Percentiles rank a stretch among this genome's conserved stretches.
Conservation (phyloP, 2,329 filamentous ascomycete species). For the Tolypocladium endophyticum region DNA sequence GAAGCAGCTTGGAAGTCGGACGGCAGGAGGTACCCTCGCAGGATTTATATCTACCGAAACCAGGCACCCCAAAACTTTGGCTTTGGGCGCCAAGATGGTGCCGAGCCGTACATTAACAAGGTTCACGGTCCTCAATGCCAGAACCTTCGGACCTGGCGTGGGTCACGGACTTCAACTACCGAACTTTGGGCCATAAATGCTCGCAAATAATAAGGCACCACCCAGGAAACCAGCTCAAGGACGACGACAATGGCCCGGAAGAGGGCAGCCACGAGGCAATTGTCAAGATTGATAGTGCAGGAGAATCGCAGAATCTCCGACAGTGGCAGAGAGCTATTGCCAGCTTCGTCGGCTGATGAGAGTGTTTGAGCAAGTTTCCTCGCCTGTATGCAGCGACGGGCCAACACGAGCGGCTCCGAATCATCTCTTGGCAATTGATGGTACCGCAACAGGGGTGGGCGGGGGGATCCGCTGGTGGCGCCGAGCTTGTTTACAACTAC, state of each 20-base stretch:
- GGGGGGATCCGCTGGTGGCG: neutral
- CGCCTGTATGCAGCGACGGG: neutral
- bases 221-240: neutral
- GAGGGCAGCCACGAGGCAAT: neutral
- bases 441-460: neutral
- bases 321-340: neutral
- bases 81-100: neutral
- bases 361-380: constrained; percentile 9
- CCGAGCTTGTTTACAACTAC: neutral
- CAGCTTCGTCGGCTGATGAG: neutral
- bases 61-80: neutral
- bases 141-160: neutral
- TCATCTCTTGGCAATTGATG: neutral
- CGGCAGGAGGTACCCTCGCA: neutral
- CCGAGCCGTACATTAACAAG: neutral
- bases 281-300: neutral
- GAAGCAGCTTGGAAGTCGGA: too few species aligned
- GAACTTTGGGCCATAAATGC: neutral
- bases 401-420: neutral
- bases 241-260: neutral
- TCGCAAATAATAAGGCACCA: neutral
- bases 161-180: neutral
- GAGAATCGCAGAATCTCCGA: neutral
- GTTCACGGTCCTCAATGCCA: neutral
- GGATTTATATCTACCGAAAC: neutral